Evolutionary conservation across 192 early-diverging fungal species (phyloP), one percentile per base, ranked within the genome.

Genomic region (Diversispora epigaea): DNA sequence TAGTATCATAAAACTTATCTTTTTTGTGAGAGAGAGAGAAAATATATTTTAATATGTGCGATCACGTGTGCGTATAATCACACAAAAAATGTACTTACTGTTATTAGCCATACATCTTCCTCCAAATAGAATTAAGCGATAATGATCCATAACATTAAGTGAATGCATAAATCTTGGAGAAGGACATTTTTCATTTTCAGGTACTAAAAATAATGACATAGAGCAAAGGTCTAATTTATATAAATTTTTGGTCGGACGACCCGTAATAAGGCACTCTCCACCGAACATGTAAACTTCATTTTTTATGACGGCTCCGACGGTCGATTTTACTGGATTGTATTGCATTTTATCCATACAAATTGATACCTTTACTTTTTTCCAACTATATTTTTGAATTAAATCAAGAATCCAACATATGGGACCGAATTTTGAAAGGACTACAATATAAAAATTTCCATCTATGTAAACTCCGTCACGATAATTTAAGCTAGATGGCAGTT

Each of bases 111-210:
- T 17, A 40, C 62, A 25, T 64, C 17, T 5, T 15, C 65, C 65
- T 12, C 65, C 65, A 41, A 45, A 67, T 19, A 67, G 39, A 12
- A 41, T 41, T 45, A 67, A 41, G 15, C 65, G 65, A 46, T 67
- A 19, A 45, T 67, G 11, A 47, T 46, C 65, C 9, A 67, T 67
- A 10, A 21, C 65, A 8, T 46, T 40, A 44, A 67, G 39, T 46
- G 65, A 43, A 67, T 67, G 65, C 65, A 67, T 47, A 25, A 46
- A 40, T 45, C 65, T 25, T n/a, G 65, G 65, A 10, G 11, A 17
- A 2, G 65, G 65, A 67, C 6, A 12, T 11, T 58, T 58, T 25
- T 58, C 65, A 10, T 19, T 32, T 32, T 32, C 25, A 32, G 25
- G 25, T 32, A 32, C 2, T 32, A 32, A 32, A 32, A 32, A 32